Evolutionary conservation across 371 early-diverging fungal genomes (phyloP).

Genomic region (Cokeromyces recurvatus): DNA sequence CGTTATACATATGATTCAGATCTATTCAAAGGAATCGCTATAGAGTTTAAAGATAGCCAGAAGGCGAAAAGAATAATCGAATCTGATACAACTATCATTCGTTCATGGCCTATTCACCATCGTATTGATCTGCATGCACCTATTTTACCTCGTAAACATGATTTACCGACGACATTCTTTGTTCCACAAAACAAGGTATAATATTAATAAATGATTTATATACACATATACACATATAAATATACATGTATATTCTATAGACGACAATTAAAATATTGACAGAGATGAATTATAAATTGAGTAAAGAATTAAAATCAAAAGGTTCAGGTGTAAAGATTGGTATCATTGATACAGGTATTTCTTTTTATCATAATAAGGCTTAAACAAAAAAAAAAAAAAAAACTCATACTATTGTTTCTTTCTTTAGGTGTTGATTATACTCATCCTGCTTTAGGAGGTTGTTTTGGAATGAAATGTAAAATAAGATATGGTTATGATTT

Average conservation of each 20-base stretch:
- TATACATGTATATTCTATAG: too few species aligned
- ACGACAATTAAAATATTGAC: too few species aligned
- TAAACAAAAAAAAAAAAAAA: background rate
- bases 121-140: constrained; percentile 15
- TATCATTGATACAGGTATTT: constrained; percentile 40
- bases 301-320: constrained; percentile 16
- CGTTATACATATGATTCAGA: constrained; percentile 28
- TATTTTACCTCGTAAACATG: too few species aligned
- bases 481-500: constrained; percentile 63
- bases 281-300: too few species aligned
- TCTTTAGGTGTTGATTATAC: constrained; percentile 52
- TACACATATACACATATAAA: too few species aligned
- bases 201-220: too few species aligned
- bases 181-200: too few species aligned
- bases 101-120: constrained; percentile 28
- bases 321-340: constrained; percentile 33
- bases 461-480: constrained; percentile 61
- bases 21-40: constrained; percentile 24
- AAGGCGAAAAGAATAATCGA: constrained; percentile 13
- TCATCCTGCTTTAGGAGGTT: constrained; percentile 69
- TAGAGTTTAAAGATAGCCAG: constrained; percentile 14
- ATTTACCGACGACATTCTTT: too few species aligned
- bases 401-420: background rate
- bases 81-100: constrained; percentile 10
- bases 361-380: too few species aligned